A percentile compares a stretch with the other conserved stretches of the same genome.
These are phyloP conservation scores for Quercus phellos DNA, from an alignment of 331 rosid genomes.

Conservation along the genomic window DNA sequence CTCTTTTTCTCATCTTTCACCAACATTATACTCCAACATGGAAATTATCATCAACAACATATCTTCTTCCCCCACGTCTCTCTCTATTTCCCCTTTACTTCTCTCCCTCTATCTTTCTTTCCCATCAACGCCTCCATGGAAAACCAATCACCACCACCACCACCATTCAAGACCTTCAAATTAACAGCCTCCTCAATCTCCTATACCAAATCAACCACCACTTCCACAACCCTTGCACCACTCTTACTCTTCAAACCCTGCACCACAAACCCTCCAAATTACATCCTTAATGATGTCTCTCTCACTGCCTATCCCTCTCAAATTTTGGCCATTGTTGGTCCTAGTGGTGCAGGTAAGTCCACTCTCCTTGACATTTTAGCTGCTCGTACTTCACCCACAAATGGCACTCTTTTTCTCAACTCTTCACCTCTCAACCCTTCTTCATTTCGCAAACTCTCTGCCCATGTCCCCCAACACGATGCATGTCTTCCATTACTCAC, in stretches of 20 bases:
- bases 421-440: constrained; percentile 65
- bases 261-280: constrained; percentile 39
- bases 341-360: constrained; percentile 93
- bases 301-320: constrained; percentile 67
- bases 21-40: constrained; percentile 1
- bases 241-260: constrained; percentile 47
- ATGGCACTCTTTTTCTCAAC: constrained; percentile 63
- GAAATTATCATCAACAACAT: neutral
- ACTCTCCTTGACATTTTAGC: constrained; percentile 88
- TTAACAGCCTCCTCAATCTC: constrained; percentile 67
- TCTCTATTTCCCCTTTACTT: neutral
- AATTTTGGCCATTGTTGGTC: constrained; percentile 86
- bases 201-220: constrained; percentile 56
- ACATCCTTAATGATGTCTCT: constrained; percentile 64
- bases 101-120: neutral
- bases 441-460: constrained; percentile 74
- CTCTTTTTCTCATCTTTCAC: neutral
- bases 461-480: constrained; percentile 91
- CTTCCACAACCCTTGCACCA: constrained; percentile 17
- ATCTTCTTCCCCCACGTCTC: constrained; percentile 4
- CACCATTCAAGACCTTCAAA: constrained; percentile 40
- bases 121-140: constrained; percentile 48
- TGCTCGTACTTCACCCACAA: constrained; percentile 54
- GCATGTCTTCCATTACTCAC: constrained; percentile 76
- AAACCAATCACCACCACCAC: constrained; percentile 21